These are phyloP conservation scores for Lycium barbarum DNA, from an alignment of 257 asterid genomes.

Conservation along the genomic window DNA sequence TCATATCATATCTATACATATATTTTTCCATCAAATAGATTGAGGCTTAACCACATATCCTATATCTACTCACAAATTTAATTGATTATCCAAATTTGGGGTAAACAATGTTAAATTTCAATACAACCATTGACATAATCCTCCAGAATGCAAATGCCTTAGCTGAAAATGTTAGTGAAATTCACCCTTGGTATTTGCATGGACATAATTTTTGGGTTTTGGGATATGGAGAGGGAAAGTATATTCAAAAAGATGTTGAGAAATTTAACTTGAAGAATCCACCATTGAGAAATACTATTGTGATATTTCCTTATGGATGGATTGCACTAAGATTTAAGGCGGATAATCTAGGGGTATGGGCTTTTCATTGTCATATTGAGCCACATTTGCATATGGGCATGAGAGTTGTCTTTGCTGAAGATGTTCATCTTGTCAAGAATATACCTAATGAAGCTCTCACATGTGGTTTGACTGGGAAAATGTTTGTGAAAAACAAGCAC, in stretches of 20 bases:
- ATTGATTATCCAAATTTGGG: too few relatives aligned
- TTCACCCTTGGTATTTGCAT: conserved; percentile 91
- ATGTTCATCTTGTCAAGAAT: conserved; percentile 40
- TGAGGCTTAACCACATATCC: too few relatives aligned
- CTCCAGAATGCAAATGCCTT: conserved; percentile 79
- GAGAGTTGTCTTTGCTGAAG: conserved; percentile 85
- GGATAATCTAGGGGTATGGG: conserved; percentile 88
- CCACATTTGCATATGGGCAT: conserved; percentile 83
- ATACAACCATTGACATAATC: conserved; percentile 67
- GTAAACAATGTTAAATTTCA: too few relatives aligned
- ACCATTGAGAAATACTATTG: conserved; percentile 67
- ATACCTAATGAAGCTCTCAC: conserved; percentile 61
- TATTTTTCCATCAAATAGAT: too few relatives aligned
- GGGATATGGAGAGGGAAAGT: conserved; percentile 79
- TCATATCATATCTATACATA: too few relatives aligned
- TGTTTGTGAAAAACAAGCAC: conserved; percentile 8
- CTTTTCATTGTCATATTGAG: conserved; percentile 83
- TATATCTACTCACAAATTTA: too few relatives aligned
- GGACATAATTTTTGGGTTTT: conserved; percentile 90
- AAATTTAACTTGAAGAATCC: conserved; percentile 68
- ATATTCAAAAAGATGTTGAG: conserved; percentile 46
- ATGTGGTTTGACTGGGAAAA: conserved; percentile 65
- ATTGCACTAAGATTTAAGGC: conserved; percentile 79
- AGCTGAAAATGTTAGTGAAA: conserved; percentile 61
- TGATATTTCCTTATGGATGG: conserved; percentile 80